Evolutionary conservation across 768 basidiomycete genomes (phyloP).

Genomic region (Xerocomellus dryophilus): DNA sequence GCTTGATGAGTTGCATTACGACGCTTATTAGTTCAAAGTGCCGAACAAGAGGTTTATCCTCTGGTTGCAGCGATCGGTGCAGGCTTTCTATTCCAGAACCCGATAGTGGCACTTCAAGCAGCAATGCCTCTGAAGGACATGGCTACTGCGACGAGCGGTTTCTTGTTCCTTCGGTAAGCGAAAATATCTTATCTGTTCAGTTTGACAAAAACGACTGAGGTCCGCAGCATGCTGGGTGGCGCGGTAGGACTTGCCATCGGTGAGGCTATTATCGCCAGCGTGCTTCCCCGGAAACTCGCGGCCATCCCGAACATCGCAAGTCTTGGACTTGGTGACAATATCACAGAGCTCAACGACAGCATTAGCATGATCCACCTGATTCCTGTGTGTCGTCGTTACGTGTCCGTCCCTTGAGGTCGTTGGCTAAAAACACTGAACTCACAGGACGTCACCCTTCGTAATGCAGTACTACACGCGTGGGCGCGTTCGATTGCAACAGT

Average conservation of each 20-base stretch:
- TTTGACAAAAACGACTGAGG: neutral
- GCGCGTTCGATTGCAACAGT: conserved; percentile 58
- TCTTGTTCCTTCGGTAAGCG: conserved; percentile 60
- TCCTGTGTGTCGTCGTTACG: conserved; percentile 7
- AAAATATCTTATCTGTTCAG: neutral
- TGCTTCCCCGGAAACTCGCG: conserved; percentile 37
- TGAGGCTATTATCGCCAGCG: conserved; percentile 63
- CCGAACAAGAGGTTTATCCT: conserved; percentile 59
- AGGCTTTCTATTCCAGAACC: conserved; percentile 63
- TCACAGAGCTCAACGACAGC: conserved; percentile 43
- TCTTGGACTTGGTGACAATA: conserved; percentile 33
- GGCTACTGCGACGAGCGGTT: conserved; percentile 76
- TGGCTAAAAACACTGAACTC: neutral
- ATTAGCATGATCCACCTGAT: conserved; percentile 40
- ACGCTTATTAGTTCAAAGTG: conserved; percentile 37
- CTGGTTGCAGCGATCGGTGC: conserved; percentile 63
- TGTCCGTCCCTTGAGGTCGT: neutral
- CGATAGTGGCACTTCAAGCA: conserved; percentile 75
- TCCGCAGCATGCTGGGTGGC: conserved; percentile 59
- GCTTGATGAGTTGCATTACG: neutral
- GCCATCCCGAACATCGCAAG: conserved; percentile 30
- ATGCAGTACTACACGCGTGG: conserved; percentile 57
- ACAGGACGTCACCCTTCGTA: conserved; percentile 49
- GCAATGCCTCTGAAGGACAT: conserved; percentile 85
- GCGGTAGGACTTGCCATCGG: conserved; percentile 71